Base-by-base conservation (phyloP, 495 filamentous ascomycete species). In the Podospora anserina region DNA sequence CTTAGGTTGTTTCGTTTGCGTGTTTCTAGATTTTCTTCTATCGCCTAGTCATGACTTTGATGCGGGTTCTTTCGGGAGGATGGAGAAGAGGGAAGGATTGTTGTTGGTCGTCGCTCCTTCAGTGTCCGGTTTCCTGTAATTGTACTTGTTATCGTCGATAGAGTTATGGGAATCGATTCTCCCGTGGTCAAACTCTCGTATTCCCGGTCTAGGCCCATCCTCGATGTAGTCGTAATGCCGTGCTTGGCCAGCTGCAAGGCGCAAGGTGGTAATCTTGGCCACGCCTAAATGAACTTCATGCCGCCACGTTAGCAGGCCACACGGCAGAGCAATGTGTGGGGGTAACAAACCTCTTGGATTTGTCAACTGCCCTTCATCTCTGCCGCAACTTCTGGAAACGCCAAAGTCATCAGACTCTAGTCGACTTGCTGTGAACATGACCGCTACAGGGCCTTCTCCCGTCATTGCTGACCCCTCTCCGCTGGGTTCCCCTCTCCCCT, bases 401-500 rank as follows among this genome's bases (percentile, higher is more conserved):
- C 5, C 5, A 0, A 27, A 6, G 3, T 20, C 19, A 27, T 5
- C 56, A 59, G 7, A 4, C 19, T 59, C 18, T 20, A 19, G 18
- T 59, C 3, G 56, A 20, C 9, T 20, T 9, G 56, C n/a, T 20
- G n/a, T 18, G 3, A 59, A 59, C n/a, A 59, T 59, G 56, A 4
- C 56, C 4, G 2, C 56, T 18, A 27, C 19, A 3, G 18, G 9
- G 2, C 3, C 19, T 6, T 18, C 56, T 20, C 19, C 19, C 9
- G 5, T 15, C 5, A 18, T 13, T 13, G 59, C 61, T 56, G 82
- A 86, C 72, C 72, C 82, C 2, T 73, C 78, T 11, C 81, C 83
- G 13, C 78, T 91, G 30, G 86, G 80, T 19, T 69, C 85, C 66
- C 85, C 87, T 3, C 79, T 91, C 13, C 68, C 82, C 19, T 88